These are phyloP conservation scores for Leersia perrieri DNA, from an alignment of 176 grass and related monocot genomes.

Conservation along the genomic window DNA sequence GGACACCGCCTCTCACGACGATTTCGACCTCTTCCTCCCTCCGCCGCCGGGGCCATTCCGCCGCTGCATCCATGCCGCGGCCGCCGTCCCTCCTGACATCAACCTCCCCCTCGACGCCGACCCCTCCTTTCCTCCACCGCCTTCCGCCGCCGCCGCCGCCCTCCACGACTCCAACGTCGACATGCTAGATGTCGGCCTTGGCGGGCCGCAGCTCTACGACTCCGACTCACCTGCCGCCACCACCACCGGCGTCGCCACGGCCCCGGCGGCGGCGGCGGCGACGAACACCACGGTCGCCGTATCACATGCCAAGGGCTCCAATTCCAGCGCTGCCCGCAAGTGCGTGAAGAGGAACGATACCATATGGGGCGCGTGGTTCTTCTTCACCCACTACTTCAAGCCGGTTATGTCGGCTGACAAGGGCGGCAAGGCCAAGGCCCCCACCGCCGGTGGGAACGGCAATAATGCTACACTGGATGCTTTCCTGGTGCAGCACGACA, in stretches of 20 bases:
- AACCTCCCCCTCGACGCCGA: conserved; percentile 81
- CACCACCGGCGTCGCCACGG: background rate
- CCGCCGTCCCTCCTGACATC: conserved; percentile 77
- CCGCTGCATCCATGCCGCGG: conserved; percentile 50
- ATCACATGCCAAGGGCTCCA: conserved; percentile 38
- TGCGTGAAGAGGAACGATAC: conserved; percentile 81
- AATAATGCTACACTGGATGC: conserved; percentile 61
- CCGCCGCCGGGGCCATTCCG: conserved; percentile 53
- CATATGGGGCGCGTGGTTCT: conserved; percentile 99
- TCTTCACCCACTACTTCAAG: conserved; percentile 99
- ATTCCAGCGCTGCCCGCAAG: conserved; percentile 66
- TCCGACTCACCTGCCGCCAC: conserved; percentile 43
- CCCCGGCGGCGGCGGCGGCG: background rate
- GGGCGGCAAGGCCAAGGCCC: conserved; percentile 48
- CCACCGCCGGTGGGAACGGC: conserved; percentile 38
- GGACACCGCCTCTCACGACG: conserved; percentile 76
- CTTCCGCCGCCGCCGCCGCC: conserved; percentile 11
- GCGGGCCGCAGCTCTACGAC: conserved; percentile 64
- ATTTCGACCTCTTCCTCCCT: conserved; percentile 66
- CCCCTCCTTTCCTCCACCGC: conserved; percentile 59
- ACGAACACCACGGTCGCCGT: conserved; percentile 29
- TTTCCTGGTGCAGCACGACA: conserved; percentile 95
- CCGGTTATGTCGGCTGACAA: conserved; percentile 62
- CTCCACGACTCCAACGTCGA: conserved; percentile 57
- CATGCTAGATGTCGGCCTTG: conserved; percentile 77